Evolutionary conservation across 164 flowering plant genomes (phyloP).

Genomic region (Stephania cephalantha): DNA sequence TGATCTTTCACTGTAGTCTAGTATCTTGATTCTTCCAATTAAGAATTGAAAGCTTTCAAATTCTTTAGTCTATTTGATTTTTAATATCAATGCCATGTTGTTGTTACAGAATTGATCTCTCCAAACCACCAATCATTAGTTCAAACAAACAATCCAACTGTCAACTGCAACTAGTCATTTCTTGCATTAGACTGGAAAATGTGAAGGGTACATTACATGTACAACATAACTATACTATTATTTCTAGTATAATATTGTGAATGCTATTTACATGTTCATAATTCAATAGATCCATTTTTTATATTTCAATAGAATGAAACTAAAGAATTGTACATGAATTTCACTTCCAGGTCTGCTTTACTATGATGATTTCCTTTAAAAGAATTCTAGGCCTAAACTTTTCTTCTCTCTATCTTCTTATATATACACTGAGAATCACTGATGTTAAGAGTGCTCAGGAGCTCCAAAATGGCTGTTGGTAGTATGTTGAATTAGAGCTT

Average conservation of each 20-base stretch:
- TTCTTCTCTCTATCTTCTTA: background rate
- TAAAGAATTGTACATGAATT: background rate
- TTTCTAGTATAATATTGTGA: background rate
- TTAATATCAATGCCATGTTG: background rate
- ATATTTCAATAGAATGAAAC: background rate
- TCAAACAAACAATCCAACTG: too few relatives aligned
- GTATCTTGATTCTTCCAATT: too few relatives aligned
- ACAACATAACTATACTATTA: background rate
- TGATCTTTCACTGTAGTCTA: too few relatives aligned
- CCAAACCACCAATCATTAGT: background rate
- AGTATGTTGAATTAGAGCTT: slow-evolving; percentile 3
- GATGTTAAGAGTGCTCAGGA: background rate
- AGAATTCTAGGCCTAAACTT: background rate
- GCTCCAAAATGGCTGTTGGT: slow-evolving; percentile 7
- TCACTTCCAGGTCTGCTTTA: background rate
- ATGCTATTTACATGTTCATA: background rate
- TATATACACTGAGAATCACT: background rate
- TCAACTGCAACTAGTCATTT: too few relatives aligned
- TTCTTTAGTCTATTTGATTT: background rate
- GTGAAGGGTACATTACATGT: background rate
- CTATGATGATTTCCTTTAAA: background rate
- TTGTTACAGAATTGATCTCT: background rate
- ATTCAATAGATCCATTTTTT: background rate
- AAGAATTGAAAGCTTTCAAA: too few relatives aligned
- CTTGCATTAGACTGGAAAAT: background rate